These are phyloP conservation scores for Paramecium tetraurelia DNA, from an alignment of 73 alveolate genomes.

Conservation along the genomic window DNA sequence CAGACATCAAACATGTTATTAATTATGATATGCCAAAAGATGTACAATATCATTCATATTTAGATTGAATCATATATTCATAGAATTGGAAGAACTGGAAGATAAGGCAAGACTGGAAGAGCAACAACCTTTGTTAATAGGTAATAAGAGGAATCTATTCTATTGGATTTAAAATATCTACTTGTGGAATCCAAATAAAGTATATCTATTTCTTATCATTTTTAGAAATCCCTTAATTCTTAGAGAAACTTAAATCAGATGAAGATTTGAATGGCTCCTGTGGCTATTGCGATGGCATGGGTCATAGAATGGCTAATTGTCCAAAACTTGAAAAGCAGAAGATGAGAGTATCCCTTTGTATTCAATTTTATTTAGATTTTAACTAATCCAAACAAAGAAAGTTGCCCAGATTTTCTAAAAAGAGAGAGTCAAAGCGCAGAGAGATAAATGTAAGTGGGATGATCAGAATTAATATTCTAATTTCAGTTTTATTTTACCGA, in stretches of 20 bases:
- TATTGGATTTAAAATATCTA: constrained; percentile 49
- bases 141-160: constrained; percentile 50
- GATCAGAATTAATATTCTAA: not conserved
- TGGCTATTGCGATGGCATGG: constrained; percentile 64
- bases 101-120: constrained; percentile 61
- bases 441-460: not conserved
- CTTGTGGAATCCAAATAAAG: constrained; percentile 43
- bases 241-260: constrained; percentile 46
- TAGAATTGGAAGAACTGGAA: constrained; percentile 70
- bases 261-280: constrained; percentile 56
- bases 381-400: constrained; percentile 29
- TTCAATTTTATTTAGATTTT: not conserved
- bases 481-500: not conserved
- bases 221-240: constrained; percentile 7
- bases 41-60: not conserved
- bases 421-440: not conserved
- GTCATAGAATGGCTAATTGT: constrained; percentile 63
- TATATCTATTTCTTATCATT: not conserved
- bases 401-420: constrained; percentile 42
- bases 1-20: constrained; percentile 79
- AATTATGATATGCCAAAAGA: constrained; percentile 90
- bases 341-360: constrained; percentile 23
- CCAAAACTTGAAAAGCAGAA: constrained; percentile 54
- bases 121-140: constrained; percentile 64
- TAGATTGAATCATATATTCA: constrained; percentile 68